Evolutionary conservation across 1,139 yeast species (phyloP), one percentile per base, ranked within the genome.

Genomic region (Hyphopichia khmerensis): DNA sequence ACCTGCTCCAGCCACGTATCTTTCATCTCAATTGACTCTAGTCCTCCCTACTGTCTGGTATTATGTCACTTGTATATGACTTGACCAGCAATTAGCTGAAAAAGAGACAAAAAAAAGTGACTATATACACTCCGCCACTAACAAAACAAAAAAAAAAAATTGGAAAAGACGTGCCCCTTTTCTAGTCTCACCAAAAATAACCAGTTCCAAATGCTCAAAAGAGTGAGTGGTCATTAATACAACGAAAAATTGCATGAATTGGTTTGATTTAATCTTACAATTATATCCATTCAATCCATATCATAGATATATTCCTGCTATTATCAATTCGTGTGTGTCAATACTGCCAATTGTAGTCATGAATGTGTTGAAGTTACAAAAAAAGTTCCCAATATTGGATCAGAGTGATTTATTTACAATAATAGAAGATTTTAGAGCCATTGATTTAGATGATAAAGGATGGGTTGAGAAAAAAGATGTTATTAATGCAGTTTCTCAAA

Each of bases 391-490:
- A 5, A 74, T 80, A 35, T 75, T 93, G 51, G 80, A 83, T 33
- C 99, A 91, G 65, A 87, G 87, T 49, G 97, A 91, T 52, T 75
- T 93, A 43, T 91, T 91, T 63, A 77, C 72, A 36, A 79, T 93
- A 45, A 87, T 93, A 55, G 97, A 91, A 52, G 87, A 86, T 44
- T 73, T 70, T 58, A 63, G 96, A 56, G 69, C 73, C 48, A 85
- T 95, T 53, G 99, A 93, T 57, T 57, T 84, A 36, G 96, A 91
- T 38, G 99, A 93, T 55, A 83, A 86, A 55, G 99, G 99, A n/a
- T 89, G 91, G 80, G 91, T 86, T 33, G 97, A 91, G 59, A 93
- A 91, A 68, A 91, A 87, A 61, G 87, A 85, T 44, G 95, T 87
- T 29, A 85, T 91, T 62, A 90, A 90, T 60, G 81, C 91, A 2